These are phyloP conservation scores for Pichia rugopelliculosa DNA, from an alignment of 805 yeast species.

Conservation along the genomic window DNA sequence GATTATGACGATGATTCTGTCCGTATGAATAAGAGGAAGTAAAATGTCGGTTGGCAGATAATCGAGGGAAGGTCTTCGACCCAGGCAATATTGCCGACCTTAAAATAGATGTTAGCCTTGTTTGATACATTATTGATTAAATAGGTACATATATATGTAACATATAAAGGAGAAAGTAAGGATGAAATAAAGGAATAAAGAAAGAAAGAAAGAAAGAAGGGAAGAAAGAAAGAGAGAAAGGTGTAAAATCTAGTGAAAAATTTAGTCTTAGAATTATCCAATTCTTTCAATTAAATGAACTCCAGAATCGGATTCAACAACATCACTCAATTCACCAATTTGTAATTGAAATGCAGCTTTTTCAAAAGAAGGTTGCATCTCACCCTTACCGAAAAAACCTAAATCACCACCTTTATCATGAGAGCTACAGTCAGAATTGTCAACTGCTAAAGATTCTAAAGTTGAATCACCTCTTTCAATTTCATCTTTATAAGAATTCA, in stretches of 20 bases:
- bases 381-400: slow-evolving; percentile 82
- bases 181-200: no score
- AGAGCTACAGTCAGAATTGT: slow-evolving; percentile 85
- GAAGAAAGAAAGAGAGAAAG: background rate
- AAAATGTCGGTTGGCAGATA: background rate
- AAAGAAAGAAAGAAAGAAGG: background rate
- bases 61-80: background rate
- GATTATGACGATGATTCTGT: background rate
- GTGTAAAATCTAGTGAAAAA: background rate
- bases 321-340: slow-evolving; percentile 75
- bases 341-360: slow-evolving; percentile 74
- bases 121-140: background rate
- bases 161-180: background rate
- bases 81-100: background rate
- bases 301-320: slow-evolving; percentile 87
- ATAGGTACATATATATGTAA: no score
- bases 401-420: slow-evolving; percentile 87
- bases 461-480: slow-evolving; percentile 58
- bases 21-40: background rate
- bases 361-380: slow-evolving; percentile 94
- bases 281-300: slow-evolving; percentile 83
- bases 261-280: slow-evolving; percentile 33
- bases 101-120: background rate
- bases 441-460: slow-evolving; percentile 64
- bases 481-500: slow-evolving; percentile 49